Percentiles rank a stretch among this genome's conserved stretches.
phyloP scores from a whole-genome alignment of 257 asterid species.

The Salvia rosmarinus region DNA sequence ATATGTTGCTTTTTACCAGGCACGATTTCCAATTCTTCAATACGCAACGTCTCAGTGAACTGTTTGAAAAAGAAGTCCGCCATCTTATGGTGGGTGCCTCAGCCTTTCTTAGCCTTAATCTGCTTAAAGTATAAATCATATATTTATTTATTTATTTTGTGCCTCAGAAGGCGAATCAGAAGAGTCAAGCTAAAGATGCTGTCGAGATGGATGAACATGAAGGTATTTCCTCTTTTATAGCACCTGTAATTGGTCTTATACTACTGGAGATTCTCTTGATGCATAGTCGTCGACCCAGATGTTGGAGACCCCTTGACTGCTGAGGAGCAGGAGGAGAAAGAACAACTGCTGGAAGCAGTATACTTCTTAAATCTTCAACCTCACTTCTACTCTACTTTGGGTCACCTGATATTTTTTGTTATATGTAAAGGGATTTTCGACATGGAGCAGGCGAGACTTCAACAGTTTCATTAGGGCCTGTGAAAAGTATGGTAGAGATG shows the following conservation, averaged over 20 bases:
- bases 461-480: conserved; percentile 92
- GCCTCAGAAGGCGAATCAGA: conserved; percentile 69
- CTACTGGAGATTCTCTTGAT: conserved; percentile 34
- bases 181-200: conserved; percentile 81
- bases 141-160: conserved; percentile 19
- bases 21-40: conserved; percentile 99
- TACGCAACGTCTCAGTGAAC: conserved; percentile 85
- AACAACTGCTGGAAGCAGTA: conserved; percentile 76
- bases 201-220: conserved; percentile 86
- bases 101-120: conserved; percentile 29
- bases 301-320: conserved; percentile 94
- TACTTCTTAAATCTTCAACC: conserved; percentile 28
- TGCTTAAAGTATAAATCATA: conserved; percentile 15
- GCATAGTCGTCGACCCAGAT: conserved; percentile 47
- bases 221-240: conserved; percentile 48
- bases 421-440: conserved; percentile 76
- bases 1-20: conserved; percentile 49
- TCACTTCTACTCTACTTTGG: conserved; percentile 17
- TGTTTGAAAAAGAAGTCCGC: conserved; percentile 98
- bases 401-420: conserved; percentile 23
- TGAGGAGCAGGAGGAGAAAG: conserved; percentile 97
- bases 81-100: conserved; percentile 76
- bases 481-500: conserved; percentile 93
- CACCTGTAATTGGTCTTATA: conserved; percentile 16
- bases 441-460: conserved; percentile 98